These are phyloP conservation scores for Ophiostoma sp. DNA, from an alignment of 2,329 filamentous ascomycete species.

Conservation along the genomic window DNA sequence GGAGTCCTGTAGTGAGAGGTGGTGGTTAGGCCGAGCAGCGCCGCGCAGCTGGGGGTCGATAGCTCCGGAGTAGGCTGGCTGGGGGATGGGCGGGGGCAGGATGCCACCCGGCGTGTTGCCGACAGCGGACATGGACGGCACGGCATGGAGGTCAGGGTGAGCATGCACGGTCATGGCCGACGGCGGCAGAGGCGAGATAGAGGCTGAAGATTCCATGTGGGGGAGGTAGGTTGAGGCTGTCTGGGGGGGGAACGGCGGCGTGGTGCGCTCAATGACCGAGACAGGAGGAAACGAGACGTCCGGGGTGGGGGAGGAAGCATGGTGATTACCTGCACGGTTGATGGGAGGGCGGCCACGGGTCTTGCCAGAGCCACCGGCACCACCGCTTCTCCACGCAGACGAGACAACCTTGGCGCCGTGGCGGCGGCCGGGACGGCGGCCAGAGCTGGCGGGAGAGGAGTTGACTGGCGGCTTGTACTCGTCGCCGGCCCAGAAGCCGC, in stretches of 20 bases:
- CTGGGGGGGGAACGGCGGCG: slow-evolving; percentile 11
- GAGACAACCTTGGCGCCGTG: slow-evolving; percentile 82
- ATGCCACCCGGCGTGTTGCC: not conserved
- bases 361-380: slow-evolving; percentile 60
- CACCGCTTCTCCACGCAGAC: slow-evolving; percentile 75
- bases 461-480: slow-evolving; percentile 73
- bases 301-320: slow-evolving; percentile 22
- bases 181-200: slow-evolving; percentile 7
- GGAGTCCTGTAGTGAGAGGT: slow-evolving; percentile 55
- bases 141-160: not conserved
- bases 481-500: slow-evolving; percentile 49
- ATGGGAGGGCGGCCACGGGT: slow-evolving; percentile 74
- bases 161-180: not conserved
- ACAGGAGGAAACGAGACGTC: slow-evolving; percentile 65
- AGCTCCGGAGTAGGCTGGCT: not conserved
- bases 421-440: slow-evolving; percentile 49
- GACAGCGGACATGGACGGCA: not conserved
- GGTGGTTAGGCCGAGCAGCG: slow-evolving; percentile 38
- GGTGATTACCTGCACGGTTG: slow-evolving; percentile 42
- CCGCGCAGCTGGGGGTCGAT: not conserved
- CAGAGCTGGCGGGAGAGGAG: slow-evolving; percentile 36
- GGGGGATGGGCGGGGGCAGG: not conserved
- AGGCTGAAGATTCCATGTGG: slow-evolving; percentile 12
- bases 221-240: slow-evolving; percentile 9
- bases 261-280: slow-evolving; percentile 46